phyloP scores from a whole-genome alignment of 768 basidiomycete species.

The Psilocybe cyanescens region DNA sequence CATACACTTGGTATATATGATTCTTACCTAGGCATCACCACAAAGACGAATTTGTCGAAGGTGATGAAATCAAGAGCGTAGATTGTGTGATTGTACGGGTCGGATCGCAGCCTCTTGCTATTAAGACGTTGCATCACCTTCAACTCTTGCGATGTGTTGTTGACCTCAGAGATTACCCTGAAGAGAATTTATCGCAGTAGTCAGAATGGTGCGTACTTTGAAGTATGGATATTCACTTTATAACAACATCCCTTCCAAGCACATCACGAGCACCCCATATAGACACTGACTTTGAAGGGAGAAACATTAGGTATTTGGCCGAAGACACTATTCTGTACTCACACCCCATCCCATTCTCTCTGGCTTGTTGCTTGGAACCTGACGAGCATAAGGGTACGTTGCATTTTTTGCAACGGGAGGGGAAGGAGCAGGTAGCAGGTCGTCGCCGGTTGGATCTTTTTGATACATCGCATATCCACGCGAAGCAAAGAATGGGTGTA shows the following conservation, averaged over 20 bases:
- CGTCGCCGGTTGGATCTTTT: neutral
- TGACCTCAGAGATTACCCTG: conserved; percentile 9
- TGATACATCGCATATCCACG: neutral
- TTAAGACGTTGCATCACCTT: conserved; percentile 18
- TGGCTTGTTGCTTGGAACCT: neutral
- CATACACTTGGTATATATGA: neutral
- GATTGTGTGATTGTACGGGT: conserved; percentile 22
- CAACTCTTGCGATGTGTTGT: conserved; percentile 15
- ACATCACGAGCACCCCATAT: conserved; percentile 12
- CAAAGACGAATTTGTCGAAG: conserved; percentile 17
- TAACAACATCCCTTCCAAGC: conserved; percentile 12
- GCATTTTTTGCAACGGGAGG: neutral
- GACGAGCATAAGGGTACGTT: conserved; percentile 11
- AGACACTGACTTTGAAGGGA: neutral
- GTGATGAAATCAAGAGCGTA: conserved; percentile 16
- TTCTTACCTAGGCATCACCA: conserved; percentile 22
- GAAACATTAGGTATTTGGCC: too few relatives aligned
- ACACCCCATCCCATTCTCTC: neutral
- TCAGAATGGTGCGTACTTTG: neutral
- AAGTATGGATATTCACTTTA: conserved; percentile 3
- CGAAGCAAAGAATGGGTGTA: neutral
- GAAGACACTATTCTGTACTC: too few relatives aligned
- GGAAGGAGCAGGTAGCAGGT: neutral
- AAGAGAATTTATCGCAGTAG: neutral
- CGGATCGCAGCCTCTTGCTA: conserved; percentile 5